Evolutionary conservation across 768 basidiomycete genomes (phyloP).

Genomic region (Exidia glandulosa): DNA sequence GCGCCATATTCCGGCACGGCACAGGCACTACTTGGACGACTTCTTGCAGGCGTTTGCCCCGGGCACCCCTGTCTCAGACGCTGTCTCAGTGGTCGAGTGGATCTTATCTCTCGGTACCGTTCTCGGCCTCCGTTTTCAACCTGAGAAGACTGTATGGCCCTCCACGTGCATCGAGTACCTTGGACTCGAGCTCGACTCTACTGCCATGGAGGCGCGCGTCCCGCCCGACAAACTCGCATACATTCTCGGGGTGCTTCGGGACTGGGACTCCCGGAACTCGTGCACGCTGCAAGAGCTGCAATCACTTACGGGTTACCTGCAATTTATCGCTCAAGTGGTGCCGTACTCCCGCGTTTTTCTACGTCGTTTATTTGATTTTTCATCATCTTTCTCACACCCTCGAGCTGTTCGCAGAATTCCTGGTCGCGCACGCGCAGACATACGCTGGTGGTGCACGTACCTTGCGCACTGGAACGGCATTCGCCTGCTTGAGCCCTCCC

Average conservation of each 20-base stretch:
- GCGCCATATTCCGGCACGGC: constrained; percentile 3
- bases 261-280: constrained; percentile 10
- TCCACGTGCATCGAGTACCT: constrained; percentile 10
- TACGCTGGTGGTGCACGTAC: constrained; percentile 24
- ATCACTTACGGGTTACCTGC: neutral
- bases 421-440: constrained; percentile 9
- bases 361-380: constrained; percentile 19
- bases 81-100: constrained; percentile 13
- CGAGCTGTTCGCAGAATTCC: constrained; percentile 16
- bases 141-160: constrained; percentile 15
- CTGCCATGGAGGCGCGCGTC: constrained; percentile 23
- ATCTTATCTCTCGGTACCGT: constrained; percentile 14
- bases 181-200: constrained; percentile 11
- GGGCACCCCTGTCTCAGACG: neutral
- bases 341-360: constrained; percentile 14
- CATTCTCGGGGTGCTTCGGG: constrained; percentile 13
- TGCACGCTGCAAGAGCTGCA: constrained; percentile 14
- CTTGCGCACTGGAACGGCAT: constrained; percentile 21
- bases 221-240: constrained; percentile 20
- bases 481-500: constrained; percentile 1
- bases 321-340: neutral
- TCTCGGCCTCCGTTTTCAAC: constrained; percentile 23
- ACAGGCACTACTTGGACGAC: constrained; percentile 1
- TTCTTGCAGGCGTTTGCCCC: constrained; percentile 2
- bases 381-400: neutral